phyloP scores from a whole-genome alignment of 2,329 filamentous ascomycete species.

The Bipolaris victoriae region DNA sequence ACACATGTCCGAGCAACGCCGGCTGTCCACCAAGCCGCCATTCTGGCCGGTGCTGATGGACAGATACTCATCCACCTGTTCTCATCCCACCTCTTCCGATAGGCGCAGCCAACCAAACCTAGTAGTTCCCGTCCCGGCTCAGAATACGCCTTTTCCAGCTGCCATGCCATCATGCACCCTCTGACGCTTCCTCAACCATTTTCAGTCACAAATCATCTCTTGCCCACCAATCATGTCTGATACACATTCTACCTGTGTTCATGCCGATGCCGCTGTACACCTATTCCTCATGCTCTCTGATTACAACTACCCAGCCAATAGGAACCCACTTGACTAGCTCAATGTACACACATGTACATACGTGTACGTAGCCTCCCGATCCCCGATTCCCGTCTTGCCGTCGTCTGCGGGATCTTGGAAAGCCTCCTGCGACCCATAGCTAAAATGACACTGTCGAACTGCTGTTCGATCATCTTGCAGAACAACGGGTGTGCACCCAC shows the following conservation, averaged over 20 bases:
- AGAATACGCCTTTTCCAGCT: neutral
- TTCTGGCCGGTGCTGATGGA: neutral
- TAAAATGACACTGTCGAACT: slow-evolving; percentile 10
- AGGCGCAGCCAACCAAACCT: neutral
- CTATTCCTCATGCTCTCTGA: neutral
- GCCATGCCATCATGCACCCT: neutral
- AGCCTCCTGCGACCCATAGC: slow-evolving; percentile 9
- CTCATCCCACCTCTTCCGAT: slow-evolving; percentile 1
- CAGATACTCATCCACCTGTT: neutral
- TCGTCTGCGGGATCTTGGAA: slow-evolving; percentile 19
- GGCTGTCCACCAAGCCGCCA: neutral
- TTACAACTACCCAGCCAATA: slow-evolving; percentile 11
- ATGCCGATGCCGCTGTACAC: neutral
- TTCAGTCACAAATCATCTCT: neutral
- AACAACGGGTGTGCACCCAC: neutral
- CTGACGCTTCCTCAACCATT: slow-evolving; percentile 5
- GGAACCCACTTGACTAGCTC: neutral
- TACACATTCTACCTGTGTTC: slow-evolving; percentile 6
- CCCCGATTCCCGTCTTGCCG: slow-evolving; percentile 18
- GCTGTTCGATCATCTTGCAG: slow-evolving; percentile 2
- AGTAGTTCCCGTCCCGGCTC: neutral
- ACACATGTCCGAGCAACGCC: neutral
- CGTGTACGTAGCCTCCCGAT: slow-evolving; percentile 4
- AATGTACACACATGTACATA: neutral
- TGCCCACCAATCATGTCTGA: slow-evolving; percentile 15